Percentiles rank a stretch among this genome's conserved stretches.
Evolutionary conservation across 2,329 filamentous ascomycete species (phyloP).

Genomic region (Microdochium bolleyi): DNA sequence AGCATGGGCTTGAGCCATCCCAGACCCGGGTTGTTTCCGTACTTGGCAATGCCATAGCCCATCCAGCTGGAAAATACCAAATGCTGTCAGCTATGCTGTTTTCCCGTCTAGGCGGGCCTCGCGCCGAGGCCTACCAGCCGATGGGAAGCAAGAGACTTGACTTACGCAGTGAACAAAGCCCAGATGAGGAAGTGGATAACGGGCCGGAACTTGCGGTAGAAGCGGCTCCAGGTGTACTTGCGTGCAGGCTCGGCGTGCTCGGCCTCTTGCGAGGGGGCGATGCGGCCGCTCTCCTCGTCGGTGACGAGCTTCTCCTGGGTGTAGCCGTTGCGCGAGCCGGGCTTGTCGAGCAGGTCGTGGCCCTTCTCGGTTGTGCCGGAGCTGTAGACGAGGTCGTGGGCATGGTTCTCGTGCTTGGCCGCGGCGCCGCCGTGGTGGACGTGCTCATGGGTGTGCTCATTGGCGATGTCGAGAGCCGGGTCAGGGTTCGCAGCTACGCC

Average conservation of each 20-base stretch:
- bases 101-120: background rate
- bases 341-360: constrained; percentile 22
- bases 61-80: constrained; percentile 23
- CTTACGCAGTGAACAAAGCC: constrained; percentile 26
- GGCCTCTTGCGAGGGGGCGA: constrained; percentile 12
- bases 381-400: constrained; percentile 40
- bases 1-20: constrained; percentile 84
- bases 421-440: constrained; percentile 28
- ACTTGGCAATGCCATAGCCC: constrained; percentile 45
- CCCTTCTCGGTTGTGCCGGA: constrained; percentile 30
- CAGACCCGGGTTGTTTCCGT: constrained; percentile 46
- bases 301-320: constrained; percentile 23
- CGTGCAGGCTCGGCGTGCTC: constrained; percentile 9
- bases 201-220: constrained; percentile 35
- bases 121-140: background rate
- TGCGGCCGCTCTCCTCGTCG: constrained; percentile 20
- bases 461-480: constrained; percentile 21
- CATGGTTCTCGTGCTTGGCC: constrained; percentile 19
- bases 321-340: constrained; percentile 12
- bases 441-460: constrained; percentile 36
- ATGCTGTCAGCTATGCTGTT: background rate
- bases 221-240: constrained; percentile 17
- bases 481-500: constrained; percentile 13
- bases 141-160: constrained; percentile 4
- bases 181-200: constrained; percentile 36